These are phyloP conservation scores for Marchantia polymorpha DNA, from an alignment of 225 moss, liverwort and hornwort genomes.

Conservation along the genomic window DNA sequence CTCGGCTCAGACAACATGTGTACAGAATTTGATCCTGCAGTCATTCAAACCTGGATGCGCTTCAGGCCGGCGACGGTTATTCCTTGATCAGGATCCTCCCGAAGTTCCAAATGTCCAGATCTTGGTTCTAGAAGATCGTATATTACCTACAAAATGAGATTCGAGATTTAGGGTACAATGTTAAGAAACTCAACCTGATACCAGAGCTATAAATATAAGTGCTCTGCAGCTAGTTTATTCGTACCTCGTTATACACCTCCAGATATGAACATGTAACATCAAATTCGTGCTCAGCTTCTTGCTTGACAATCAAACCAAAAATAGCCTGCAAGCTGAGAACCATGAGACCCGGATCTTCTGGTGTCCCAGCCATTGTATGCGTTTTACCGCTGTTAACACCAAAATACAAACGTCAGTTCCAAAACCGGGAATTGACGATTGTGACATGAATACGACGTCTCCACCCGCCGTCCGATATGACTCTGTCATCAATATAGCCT, in stretches of 20 bases:
- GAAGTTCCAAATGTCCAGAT: conserved; percentile 77
- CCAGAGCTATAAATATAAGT: background rate
- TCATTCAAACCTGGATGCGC: conserved; percentile 58
- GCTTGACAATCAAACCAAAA: conserved; percentile 65
- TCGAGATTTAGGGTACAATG: background rate
- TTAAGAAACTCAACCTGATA: background rate
- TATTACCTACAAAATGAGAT: conserved; percentile 50
- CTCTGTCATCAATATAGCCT: background rate
- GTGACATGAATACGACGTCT: background rate
- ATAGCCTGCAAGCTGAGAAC: conserved; percentile 81
- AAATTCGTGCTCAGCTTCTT: conserved; percentile 75
- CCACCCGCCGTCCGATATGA: background rate
- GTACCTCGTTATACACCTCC: conserved; percentile 82
- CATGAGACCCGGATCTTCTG: conserved; percentile 86
- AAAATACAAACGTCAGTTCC: background rate
- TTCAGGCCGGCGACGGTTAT: conserved; percentile 86
- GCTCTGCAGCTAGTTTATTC: background rate
- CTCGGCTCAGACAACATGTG: too few relatives aligned
- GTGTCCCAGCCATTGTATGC: conserved; percentile 85
- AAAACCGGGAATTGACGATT: too few relatives aligned
- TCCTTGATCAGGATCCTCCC: conserved; percentile 88
- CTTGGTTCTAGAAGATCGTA: conserved; percentile 75
- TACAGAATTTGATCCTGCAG: too few relatives aligned
- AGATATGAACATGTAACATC: conserved; percentile 86
- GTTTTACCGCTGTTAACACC: conserved; percentile 66